A percentile compares a stretch with the other conserved stretches of the same genome.
Evolutionary conservation across 768 basidiomycete species (phyloP).

Genomic region (Podaxis mareebaensis): DNA sequence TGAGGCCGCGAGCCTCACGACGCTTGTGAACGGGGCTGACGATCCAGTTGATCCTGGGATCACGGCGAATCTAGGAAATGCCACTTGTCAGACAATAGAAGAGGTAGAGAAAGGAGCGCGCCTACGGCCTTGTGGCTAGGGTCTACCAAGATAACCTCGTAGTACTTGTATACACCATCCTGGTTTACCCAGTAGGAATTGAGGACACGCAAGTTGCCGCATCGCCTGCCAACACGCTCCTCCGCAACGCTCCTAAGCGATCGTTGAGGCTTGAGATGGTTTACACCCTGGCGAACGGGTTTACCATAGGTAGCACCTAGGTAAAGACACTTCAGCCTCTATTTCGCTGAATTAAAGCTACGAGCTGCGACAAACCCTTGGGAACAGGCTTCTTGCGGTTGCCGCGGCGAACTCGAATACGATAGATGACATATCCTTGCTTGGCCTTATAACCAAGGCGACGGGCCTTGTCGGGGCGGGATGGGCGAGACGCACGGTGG

Average conservation of each 20-base stretch:
- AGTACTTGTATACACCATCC: constrained; percentile 99
- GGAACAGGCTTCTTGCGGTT: constrained; percentile 99
- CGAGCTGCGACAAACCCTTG: constrained; percentile 68
- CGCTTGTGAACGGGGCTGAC: constrained; percentile 97
- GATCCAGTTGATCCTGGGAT: constrained; percentile 99
- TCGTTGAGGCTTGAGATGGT: constrained; percentile 98
- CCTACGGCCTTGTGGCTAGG: constrained; percentile 91
- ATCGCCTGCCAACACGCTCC: constrained; percentile 95
- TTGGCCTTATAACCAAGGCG: constrained; percentile 99
- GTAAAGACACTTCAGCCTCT: not conserved
- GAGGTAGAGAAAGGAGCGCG: constrained; percentile 16
- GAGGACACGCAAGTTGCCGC: constrained; percentile 93
- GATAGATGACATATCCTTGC: constrained; percentile 98
- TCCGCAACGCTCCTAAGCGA: constrained; percentile 92
- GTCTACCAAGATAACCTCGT: constrained; percentile 98
- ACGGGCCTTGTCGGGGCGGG: constrained; percentile 98
- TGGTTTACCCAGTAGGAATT: constrained; percentile 99
- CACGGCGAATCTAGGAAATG: constrained; percentile 75
- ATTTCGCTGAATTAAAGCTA: not conserved
- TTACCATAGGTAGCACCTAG: constrained; percentile 97
- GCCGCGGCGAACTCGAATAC: constrained; percentile 94
- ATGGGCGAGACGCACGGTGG: constrained; percentile 97
- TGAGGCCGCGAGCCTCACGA: constrained; percentile 96
- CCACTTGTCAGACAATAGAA: not conserved
- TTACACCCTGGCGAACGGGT: constrained; percentile 99